Evolutionary conservation across 164 flowering plant species (phyloP).

Genomic region (Cinnamomum chago): DNA sequence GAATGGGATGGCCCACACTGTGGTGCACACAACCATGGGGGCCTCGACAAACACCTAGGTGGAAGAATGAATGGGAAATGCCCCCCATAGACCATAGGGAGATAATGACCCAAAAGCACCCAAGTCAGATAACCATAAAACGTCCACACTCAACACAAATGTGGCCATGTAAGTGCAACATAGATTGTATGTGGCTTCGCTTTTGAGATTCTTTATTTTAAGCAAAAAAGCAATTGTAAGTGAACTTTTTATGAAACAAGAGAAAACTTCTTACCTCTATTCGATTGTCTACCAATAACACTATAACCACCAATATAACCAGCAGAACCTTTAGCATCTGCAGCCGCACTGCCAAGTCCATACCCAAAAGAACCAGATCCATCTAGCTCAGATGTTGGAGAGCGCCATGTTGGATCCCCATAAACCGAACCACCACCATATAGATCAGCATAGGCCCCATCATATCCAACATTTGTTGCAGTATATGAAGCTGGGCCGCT

Average conservation of each 20-base stretch:
- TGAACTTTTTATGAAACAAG: not conserved
- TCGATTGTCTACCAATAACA: constrained; percentile 55
- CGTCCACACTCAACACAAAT: not conserved
- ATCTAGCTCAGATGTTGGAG: constrained; percentile 50
- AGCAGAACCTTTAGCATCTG: constrained; percentile 50
- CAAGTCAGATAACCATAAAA: not conserved
- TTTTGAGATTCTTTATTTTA: not conserved
- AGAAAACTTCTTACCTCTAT: constrained; percentile 45
- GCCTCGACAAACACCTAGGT: too few relatives aligned
- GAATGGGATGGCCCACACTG: not conserved
- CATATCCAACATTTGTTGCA: constrained; percentile 47
- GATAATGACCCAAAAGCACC: not conserved
- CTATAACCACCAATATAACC: constrained; percentile 46
- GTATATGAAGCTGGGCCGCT: constrained; percentile 27
- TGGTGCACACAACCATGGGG: too few relatives aligned
- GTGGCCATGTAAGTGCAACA: not conserved
- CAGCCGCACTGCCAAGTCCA: constrained; percentile 45
- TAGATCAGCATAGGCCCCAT: constrained; percentile 48
- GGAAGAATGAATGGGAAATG: too few relatives aligned
- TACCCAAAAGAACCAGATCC: constrained; percentile 50
- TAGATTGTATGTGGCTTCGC: not conserved
- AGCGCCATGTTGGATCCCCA: constrained; percentile 68
- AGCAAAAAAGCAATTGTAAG: not conserved
- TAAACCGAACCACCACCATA: constrained; percentile 48
- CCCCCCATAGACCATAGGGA: too few relatives aligned